phyloP scores from a whole-genome alignment of 2,329 filamentous ascomycete genomes.

The Fusarium penzigii region DNA sequence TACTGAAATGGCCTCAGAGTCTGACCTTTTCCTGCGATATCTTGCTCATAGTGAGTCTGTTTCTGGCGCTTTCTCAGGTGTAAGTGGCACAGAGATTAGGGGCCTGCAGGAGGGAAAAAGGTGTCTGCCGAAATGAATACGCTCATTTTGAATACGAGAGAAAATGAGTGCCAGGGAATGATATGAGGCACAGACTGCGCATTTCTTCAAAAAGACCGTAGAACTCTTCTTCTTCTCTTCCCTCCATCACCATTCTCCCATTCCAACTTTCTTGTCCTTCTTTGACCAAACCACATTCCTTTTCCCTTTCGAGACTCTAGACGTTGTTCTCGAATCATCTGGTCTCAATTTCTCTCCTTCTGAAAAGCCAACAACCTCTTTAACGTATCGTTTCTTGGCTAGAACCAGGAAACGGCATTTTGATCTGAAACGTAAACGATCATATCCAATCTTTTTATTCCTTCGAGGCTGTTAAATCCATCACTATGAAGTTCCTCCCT shows the following conservation, averaged over 20 bases:
- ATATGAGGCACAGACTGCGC: not conserved
- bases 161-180: not conserved
- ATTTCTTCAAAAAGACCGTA: constrained; percentile 2
- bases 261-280: constrained; percentile 1
- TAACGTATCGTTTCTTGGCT: constrained; percentile 8
- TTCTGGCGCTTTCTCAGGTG: no score
- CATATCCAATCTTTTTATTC: not conserved
- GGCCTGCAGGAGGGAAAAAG: no score
- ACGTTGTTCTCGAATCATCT: constrained; percentile 19
- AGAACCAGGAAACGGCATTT: constrained; percentile 8
- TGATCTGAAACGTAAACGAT: constrained; percentile 6
- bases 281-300: constrained; percentile 17
- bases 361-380: not conserved
- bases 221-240: not conserved
- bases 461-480: not conserved
- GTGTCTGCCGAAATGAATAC: no score
- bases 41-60: no score
- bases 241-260: not conserved
- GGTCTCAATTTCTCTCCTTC: constrained; percentile 4
- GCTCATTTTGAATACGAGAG: no score
- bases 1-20: constrained; percentile 27
- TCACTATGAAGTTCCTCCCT: constrained; percentile 29
- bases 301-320: constrained; percentile 19
- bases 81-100: no score
- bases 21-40: not conserved